Base-by-base conservation (phyloP, 2,329 filamentous ascomycete genomes). In the Phoma sp. region DNA sequence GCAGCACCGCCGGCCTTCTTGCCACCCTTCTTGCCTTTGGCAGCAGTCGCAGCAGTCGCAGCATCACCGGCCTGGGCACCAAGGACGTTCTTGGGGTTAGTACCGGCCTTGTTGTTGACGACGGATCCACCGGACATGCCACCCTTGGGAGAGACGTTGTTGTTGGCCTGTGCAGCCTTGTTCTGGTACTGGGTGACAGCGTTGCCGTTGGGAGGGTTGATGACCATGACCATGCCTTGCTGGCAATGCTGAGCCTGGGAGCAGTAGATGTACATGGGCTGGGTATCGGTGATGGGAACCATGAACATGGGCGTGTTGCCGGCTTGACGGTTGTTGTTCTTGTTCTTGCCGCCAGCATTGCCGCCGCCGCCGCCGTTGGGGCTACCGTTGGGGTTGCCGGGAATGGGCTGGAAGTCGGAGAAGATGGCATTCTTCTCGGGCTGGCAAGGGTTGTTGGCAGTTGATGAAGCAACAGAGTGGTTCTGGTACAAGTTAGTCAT, bases 261-360 rank as follows among this genome's bases (percentile, higher is more conserved):
- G 77, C 90, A 93, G 81, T 88, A 93, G 55, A 91, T 77, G 89
- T 90, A 93, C 65, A 92, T 81, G 31, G 90, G 90, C 29, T 82
- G 85, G 43, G 82, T 85, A 48, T 70, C 64, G 25, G 57, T 61
- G 50, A 71, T 48, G 29, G 64, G 64, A 8, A 71, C 60, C 60
- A 65, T 69, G 61, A 71, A 70, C 57, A 57, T 65, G 27, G 67
- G 68, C 17, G 58, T 62, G 25, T 63, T 67, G 38, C 54, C 60
- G 17, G 58, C 49, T 46, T 67, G 64, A 51, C 63, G 66, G 43
- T 64, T 65, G 55, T 59, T 55, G 51, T 64, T 67, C 52, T 41
- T 61, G 29, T 55, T 60, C 9, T 55, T 54, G 50, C 58, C 58
- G 22, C 43, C 51, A 25, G 33, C 43, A n/a, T 57, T 61, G 33